phyloP scores from a whole-genome alignment of 2,329 filamentous ascomycete species.

The Clonostachys chloroleuca region DNA sequence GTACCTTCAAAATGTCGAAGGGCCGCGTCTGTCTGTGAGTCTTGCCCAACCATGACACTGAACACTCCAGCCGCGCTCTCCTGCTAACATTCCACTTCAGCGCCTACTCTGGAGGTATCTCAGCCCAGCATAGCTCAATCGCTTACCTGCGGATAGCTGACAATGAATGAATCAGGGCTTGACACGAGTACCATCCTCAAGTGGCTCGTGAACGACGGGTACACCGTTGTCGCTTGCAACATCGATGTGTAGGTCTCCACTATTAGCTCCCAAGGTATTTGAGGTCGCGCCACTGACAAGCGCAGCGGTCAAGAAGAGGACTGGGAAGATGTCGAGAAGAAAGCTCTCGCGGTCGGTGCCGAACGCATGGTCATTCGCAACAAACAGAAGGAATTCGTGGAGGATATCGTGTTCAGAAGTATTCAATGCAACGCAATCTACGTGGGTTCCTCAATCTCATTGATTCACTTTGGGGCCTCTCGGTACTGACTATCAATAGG shows the following conservation, averaged over 20 bases:
- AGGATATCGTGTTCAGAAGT: slow-evolving; percentile 71
- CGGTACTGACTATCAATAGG: not conserved
- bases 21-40: slow-evolving; percentile 14
- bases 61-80: not conserved
- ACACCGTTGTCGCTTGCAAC: slow-evolving; percentile 10
- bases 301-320: slow-evolving; percentile 66
- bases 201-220: slow-evolving; percentile 6
- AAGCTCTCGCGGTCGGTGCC: slow-evolving; percentile 37
- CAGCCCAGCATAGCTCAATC: not conserved
- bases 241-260: no score
- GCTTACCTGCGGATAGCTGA: slow-evolving; percentile 2
- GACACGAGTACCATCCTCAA: slow-evolving; percentile 11
- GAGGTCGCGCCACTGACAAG: no score
- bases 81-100: slow-evolving; percentile 7
- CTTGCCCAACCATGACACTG: not conserved
- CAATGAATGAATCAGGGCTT: slow-evolving; percentile 5
- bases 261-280: no score
- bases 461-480: no score
- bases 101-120: slow-evolving; percentile 14
- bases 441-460: slow-evolving; percentile 24
- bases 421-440: slow-evolving; percentile 62
- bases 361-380: slow-evolving; percentile 46
- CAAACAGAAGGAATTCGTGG: slow-evolving; percentile 66
- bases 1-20: slow-evolving; percentile 5
- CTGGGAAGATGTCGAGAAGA: slow-evolving; percentile 61